Evolutionary conservation across 352 stramenopile genomes (phyloP).

Genomic region (Pythium grandisporangium): DNA sequence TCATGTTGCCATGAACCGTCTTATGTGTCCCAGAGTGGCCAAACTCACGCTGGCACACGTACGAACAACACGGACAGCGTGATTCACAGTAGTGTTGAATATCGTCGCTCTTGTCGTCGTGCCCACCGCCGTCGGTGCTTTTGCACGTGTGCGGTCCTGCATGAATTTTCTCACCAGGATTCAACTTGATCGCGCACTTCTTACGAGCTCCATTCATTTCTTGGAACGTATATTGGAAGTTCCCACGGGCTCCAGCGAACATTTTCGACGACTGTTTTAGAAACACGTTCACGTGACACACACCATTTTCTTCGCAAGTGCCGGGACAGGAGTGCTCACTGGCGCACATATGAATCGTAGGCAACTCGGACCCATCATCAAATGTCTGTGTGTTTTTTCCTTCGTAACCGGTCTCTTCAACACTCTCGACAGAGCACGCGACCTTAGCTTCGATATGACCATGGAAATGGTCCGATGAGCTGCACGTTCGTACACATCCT

Average conservation of each 20-base stretch:
- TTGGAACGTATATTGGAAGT: constrained; percentile 65
- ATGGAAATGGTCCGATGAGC: constrained; percentile 55
- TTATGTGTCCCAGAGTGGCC: constrained; percentile 41
- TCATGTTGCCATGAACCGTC: constrained; percentile 77
- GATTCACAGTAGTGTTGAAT: constrained; percentile 59
- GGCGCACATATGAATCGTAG: constrained; percentile 52
- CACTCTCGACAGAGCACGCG: constrained; percentile 40
- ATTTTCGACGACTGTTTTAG: constrained; percentile 60
- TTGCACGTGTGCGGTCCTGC: constrained; percentile 35
- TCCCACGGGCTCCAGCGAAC: constrained; percentile 41
- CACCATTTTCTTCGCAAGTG: constrained; percentile 42
- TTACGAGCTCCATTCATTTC: constrained; percentile 76
- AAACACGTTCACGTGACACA: constrained; percentile 64
- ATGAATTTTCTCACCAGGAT: constrained; percentile 33
- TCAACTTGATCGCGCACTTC: constrained; percentile 35
- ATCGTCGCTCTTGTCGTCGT: constrained; percentile 4
- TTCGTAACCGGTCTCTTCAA: no score
- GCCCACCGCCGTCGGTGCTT: constrained; percentile 4
- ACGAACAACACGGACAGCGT: constrained; percentile 63
- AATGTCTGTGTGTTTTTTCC: constrained; percentile 27
- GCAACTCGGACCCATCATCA: constrained; percentile 23
- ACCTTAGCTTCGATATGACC: constrained; percentile 31
- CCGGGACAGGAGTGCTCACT: constrained; percentile 42
- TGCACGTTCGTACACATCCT: constrained; percentile 41
- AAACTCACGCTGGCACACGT: constrained; percentile 61